Conservation (phyloP, 2,329 filamentous ascomycete genomes). For the Alternaria infectoria region DNA sequence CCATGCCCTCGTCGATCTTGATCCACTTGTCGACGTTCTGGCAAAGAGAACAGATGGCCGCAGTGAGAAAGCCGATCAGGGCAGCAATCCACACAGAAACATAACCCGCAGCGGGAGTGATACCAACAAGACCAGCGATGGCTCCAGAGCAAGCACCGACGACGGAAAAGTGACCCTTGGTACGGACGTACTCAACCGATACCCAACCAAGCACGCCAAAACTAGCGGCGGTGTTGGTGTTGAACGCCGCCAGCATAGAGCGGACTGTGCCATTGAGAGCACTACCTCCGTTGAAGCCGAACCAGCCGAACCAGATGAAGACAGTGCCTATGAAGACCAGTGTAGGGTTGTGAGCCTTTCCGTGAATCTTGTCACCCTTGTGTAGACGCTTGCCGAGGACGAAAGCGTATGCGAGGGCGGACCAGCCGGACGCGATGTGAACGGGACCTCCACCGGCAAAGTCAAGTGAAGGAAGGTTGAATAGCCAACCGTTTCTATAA, state of each 20-base stretch:
- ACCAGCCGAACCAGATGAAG: conserved; percentile 70
- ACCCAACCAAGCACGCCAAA: conserved; percentile 63
- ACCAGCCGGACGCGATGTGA: conserved; percentile 67
- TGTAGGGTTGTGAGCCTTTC: conserved; percentile 67
- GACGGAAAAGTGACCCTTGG: conserved; percentile 60
- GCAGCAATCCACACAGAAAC: conserved; percentile 62
- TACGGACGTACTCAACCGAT: conserved; percentile 59
- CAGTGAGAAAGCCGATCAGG: conserved; percentile 63
- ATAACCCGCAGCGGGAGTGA: conserved; percentile 63
- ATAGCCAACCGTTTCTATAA: conserved; percentile 63
- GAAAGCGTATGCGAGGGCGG: conserved; percentile 68
- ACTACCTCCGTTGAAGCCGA: conserved; percentile 65
- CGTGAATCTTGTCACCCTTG: conserved; percentile 56
- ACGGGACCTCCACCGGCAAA: conserved; percentile 69
- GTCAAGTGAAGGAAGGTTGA: conserved; percentile 64
- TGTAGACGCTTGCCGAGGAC: conserved; percentile 66
- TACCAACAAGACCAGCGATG: conserved; percentile 66
- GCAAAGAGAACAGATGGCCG: conserved; percentile 56
- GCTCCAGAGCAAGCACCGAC: conserved; percentile 64
- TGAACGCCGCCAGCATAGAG: conserved; percentile 62
- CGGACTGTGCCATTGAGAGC: conserved; percentile 57
- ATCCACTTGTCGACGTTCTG: conserved; percentile 62
- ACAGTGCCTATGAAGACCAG: conserved; percentile 69
- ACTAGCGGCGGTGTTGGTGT: conserved; percentile 63
- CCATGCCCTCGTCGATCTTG: conserved; percentile 63